Evolutionary conservation across 305 asterid genomes (phyloP).

Genomic region (Fraxinus latifolia): DNA sequence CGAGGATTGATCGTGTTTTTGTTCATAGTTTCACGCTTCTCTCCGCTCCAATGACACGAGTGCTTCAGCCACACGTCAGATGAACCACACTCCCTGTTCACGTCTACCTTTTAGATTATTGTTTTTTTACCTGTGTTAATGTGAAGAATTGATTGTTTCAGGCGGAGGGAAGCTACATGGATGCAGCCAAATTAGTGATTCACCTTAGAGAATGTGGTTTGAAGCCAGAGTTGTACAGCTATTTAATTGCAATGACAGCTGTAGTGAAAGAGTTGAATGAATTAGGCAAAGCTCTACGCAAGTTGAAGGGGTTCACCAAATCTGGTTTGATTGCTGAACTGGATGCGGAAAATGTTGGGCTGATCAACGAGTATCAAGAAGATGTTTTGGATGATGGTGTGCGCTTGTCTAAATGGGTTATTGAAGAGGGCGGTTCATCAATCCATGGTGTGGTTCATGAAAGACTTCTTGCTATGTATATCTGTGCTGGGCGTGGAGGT

Average conservation of each 20-base stretch:
- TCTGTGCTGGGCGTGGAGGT: conserved; percentile 77
- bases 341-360: conserved; percentile 41
- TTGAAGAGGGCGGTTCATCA: conserved; percentile 61
- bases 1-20: neutral
- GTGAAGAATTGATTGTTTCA: conserved; percentile 29
- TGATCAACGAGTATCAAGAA: conserved; percentile 59
- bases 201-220: conserved; percentile 63
- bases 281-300: conserved; percentile 79
- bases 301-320: conserved; percentile 59
- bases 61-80: neutral
- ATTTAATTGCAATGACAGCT: conserved; percentile 87
- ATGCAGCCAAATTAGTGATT: conserved; percentile 68
- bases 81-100: neutral
- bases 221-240: conserved; percentile 86
- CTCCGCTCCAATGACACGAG: neutral
- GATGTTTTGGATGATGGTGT: conserved; percentile 59
- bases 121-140: neutral
- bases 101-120: neutral
- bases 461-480: conserved; percentile 82
- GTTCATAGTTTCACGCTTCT: neutral
- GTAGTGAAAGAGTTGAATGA: conserved; percentile 86
- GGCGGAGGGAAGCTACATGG: conserved; percentile 77
- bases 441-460: conserved; percentile 66
- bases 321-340: conserved; percentile 57
- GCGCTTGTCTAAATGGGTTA: conserved; percentile 55